These are phyloP conservation scores for Suillus variegatus DNA, from an alignment of 768 basidiomycete species.

Conservation along the genomic window DNA sequence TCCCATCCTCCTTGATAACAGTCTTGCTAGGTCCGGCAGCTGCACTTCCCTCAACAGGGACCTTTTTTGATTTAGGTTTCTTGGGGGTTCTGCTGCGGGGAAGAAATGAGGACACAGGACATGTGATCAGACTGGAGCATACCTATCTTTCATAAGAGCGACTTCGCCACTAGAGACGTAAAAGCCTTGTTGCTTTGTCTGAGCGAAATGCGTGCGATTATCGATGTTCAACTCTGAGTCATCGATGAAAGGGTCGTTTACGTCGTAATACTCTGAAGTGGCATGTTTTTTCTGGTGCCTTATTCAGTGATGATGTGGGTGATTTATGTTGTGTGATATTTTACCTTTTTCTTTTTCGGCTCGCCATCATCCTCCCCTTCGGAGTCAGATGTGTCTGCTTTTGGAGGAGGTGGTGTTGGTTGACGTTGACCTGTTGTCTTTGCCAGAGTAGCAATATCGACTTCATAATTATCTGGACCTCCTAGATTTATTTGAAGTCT, in stretches of 20 bases:
- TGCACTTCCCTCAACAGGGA: slow-evolving; percentile 18
- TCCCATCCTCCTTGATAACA: slow-evolving; percentile 39
- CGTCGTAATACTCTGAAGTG: slow-evolving; percentile 84
- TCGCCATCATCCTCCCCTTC: slow-evolving; percentile 49
- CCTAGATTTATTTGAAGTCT: slow-evolving; percentile 70
- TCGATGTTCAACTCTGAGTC: slow-evolving; percentile 92
- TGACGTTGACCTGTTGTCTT: slow-evolving; percentile 67
- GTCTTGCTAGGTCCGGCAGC: slow-evolving; percentile 14
- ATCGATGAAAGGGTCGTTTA: slow-evolving; percentile 93
- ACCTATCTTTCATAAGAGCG: slow-evolving; percentile 80
- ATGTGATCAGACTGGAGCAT: slow-evolving; percentile 14
- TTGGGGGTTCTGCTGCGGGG: slow-evolving; percentile 51
- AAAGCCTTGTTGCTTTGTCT: slow-evolving; percentile 91
- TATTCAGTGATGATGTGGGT: neutral
- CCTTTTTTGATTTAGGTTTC: slow-evolving; percentile 72
- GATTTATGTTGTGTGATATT: neutral
- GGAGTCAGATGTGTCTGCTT: slow-evolving; percentile 56
- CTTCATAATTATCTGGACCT: slow-evolving; percentile 74
- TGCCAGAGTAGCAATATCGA: slow-evolving; percentile 60
- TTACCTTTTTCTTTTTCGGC: slow-evolving; percentile 41
- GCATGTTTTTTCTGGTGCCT: slow-evolving; percentile 51
- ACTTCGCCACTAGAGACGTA: slow-evolving; percentile 90
- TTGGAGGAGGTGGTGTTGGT: slow-evolving; percentile 52
- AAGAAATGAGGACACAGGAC: slow-evolving; percentile 15
- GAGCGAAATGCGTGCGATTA: slow-evolving; percentile 86